phyloP scores from a whole-genome alignment of 108 stramenopile species.

The Skeletonema marinoi region DNA sequence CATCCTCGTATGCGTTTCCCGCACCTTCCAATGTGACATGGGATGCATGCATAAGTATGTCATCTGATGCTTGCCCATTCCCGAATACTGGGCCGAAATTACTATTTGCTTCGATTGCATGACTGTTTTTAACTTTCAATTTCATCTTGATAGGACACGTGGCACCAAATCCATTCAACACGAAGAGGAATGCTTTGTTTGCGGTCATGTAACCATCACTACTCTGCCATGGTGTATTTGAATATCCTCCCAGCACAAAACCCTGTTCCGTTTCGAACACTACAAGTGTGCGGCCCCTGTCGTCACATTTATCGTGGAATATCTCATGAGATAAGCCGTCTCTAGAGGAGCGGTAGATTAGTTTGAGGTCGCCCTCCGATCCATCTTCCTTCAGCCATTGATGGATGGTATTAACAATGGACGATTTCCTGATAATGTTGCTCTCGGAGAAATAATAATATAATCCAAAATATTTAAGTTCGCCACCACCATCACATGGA shows the following conservation, averaged over 20 bases:
- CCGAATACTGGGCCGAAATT: no score
- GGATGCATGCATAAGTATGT: no score
- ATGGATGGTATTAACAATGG: background rate
- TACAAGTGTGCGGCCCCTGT: conserved; percentile 1
- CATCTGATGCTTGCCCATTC: no score
- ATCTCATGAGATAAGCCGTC: conserved; percentile 1
- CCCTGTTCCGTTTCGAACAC: conserved; percentile 13
- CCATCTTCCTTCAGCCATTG: conserved; percentile 21
- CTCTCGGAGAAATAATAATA: background rate
- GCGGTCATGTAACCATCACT: background rate
- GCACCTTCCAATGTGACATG: no score
- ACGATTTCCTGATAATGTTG: conserved; percentile 7
- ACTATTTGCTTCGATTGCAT: no score
- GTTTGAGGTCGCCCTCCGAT: background rate
- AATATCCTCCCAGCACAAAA: conserved; percentile 5
- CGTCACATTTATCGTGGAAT: conserved; percentile 24
- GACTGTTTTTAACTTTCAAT: no score
- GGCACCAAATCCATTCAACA: background rate
- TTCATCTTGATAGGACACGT: conserved; percentile 17
- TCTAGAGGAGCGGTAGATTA: conserved; percentile 26
- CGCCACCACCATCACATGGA: background rate
- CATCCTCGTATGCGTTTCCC: background rate
- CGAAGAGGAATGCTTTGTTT: conserved; percentile 33
- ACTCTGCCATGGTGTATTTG: conserved; percentile 2
- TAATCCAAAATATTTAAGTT: conserved; percentile 23